Evolutionary conservation across 805 yeast species (phyloP).

Genomic region (Yamadazyma tumulicola): DNA sequence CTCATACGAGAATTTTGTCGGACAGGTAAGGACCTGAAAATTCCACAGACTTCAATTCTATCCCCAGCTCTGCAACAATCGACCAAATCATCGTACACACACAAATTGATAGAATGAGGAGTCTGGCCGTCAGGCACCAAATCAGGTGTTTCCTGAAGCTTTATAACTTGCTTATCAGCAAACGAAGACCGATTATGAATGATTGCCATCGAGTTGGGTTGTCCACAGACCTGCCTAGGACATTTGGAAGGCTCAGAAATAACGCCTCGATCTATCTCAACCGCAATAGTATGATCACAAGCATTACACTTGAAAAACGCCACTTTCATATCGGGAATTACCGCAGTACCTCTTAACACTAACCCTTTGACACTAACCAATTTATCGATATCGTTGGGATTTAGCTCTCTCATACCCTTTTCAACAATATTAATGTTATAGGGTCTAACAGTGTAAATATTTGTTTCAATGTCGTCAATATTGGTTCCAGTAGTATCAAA

Average conservation of each 20-base stretch:
- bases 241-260: slow-evolving; percentile 91
- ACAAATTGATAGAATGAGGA: slow-evolving; percentile 90
- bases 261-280: slow-evolving; percentile 91
- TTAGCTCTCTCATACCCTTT: slow-evolving; percentile 85
- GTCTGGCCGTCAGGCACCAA: slow-evolving; percentile 97
- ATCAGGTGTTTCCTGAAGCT: slow-evolving; percentile 94
- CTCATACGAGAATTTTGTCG: slow-evolving; percentile 83
- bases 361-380: slow-evolving; percentile 88
- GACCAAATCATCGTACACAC: slow-evolving; percentile 94
- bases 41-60: slow-evolving; percentile 91
- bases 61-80: slow-evolving; percentile 97
- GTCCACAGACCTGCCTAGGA: slow-evolving; percentile 84
- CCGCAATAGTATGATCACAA: slow-evolving; percentile 88
- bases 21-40: slow-evolving; percentile 89
- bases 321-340: slow-evolving; percentile 96
- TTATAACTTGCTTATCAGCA: slow-evolving; percentile 93
- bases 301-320: slow-evolving; percentile 95
- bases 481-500: slow-evolving; percentile 23
- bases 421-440: slow-evolving; percentile 66
- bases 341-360: slow-evolving; percentile 81
- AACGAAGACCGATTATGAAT: slow-evolving; percentile 90
- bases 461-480: slow-evolving; percentile 73
- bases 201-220: slow-evolving; percentile 80
- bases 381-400: slow-evolving; percentile 93
- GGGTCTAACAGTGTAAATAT: slow-evolving; percentile 84